phyloP scores from a whole-genome alignment of 495 filamentous ascomycete genomes.

The Usnea hakonensis region DNA sequence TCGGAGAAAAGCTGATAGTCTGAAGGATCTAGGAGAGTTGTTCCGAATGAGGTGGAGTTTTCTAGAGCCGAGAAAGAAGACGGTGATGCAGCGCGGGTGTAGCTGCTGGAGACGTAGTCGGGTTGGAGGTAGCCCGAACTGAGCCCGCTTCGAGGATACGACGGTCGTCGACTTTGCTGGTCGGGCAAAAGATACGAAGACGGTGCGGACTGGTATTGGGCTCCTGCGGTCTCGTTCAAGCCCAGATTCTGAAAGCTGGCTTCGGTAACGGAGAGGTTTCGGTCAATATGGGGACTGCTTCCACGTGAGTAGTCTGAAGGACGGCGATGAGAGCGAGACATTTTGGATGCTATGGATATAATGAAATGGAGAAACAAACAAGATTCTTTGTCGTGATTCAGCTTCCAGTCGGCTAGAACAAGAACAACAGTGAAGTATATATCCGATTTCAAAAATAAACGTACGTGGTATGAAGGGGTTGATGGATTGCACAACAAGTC shows the following conservation, averaged over 20 bases:
- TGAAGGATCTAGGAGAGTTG: conserved; percentile 9
- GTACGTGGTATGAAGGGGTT: conserved; percentile 5
- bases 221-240: conserved; percentile 19
- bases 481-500: conserved; percentile 3
- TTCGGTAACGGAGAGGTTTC: conserved; percentile 24
- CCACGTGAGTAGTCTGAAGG: conserved; percentile 23
- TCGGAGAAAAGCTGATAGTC: conserved; percentile 16
- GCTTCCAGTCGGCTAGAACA: not conserved
- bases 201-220: conserved; percentile 15
- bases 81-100: conserved; percentile 16
- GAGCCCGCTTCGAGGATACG: conserved; percentile 10
- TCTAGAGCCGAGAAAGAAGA: conserved; percentile 10
- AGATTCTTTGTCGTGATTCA: not conserved
- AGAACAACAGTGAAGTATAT: conserved; percentile 12
- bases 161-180: conserved; percentile 7
- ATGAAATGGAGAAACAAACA: conserved; percentile 17
- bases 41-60: conserved; percentile 9
- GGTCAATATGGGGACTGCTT: conserved; percentile 18
- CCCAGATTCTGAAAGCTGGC: conserved; percentile 24
- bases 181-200: conserved; percentile 15
- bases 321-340: conserved; percentile 23
- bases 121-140: conserved; percentile 13
- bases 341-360: conserved; percentile 14
- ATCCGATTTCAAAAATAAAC: conserved; percentile 5
- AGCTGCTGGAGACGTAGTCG: conserved; percentile 17